Evolutionary conservation across 208 protist species (phyloP), one percentile per base, ranked within the genome.

Genomic region (Leishmania arabica): DNA sequence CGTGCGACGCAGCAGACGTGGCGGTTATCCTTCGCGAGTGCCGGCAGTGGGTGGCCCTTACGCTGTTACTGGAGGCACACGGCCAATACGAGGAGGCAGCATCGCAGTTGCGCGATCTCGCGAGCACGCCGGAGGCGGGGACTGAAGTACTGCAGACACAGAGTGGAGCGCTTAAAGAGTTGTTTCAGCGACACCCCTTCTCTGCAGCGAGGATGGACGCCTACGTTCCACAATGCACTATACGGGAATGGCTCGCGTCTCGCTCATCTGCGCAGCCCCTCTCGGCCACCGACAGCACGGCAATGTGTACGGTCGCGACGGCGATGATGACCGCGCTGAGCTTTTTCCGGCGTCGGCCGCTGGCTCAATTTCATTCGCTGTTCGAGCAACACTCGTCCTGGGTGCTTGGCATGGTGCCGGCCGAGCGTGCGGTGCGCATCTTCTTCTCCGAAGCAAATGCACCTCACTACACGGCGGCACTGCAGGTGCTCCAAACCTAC

Each of bases 21-120:
- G 86, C 80, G 37, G 49, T 53, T 3, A 86, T 93, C 58, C 79
- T 96, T 49, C 65, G 49, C 7, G 75, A 86, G 5, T 86, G 82
- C 69, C 74, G 68, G 49, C 85, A 92, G 49, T 97, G 93, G 93
- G 87, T 91, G 58, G 80, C 88, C 13, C 78, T 93, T 15, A 80
- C 84, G 1, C 45, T 84, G 19, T 75, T 94, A 15, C 89, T 87
- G 81, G 80, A 89, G 56, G 60, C 53, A 0, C 54, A 79, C 40
- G 77, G 74, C 5, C 62, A 69, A 34, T 86, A 85, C 40, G 81
- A 84, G 11, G 80, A 77, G 21, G 80, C 88, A 0, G 54, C 88
- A 60, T 24, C 60, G 34, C n/a, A 84, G 68, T 79, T 89, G 21
- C 72, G 51, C 13, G 47, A 62, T 8, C 79, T 90, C 11, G 84